Evolutionary conservation across 75 land plant genomes (phyloP).

Genomic region (Cryptomeria japonica): DNA sequence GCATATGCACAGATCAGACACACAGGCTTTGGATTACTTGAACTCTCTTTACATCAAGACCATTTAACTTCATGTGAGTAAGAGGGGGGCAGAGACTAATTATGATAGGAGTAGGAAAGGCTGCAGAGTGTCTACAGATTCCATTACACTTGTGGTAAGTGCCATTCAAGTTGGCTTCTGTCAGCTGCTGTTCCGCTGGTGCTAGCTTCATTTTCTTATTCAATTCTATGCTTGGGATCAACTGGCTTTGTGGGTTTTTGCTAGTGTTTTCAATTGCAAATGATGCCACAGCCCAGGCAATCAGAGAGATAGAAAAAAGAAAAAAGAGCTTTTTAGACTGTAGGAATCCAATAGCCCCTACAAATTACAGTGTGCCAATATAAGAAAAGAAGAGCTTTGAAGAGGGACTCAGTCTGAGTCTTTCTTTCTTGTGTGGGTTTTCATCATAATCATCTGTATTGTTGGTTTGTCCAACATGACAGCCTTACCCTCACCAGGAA

Average conservation of each 20-base stretch:
- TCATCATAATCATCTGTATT: background rate
- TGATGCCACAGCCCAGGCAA: background rate
- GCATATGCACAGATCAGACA: background rate
- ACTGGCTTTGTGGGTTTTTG: background rate
- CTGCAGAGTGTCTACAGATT: conserved; percentile 1
- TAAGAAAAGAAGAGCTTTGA: background rate
- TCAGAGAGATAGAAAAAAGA: background rate
- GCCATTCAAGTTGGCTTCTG: background rate
- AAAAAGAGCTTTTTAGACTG: no score
- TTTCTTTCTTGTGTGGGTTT: background rate
- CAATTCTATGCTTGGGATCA: background rate
- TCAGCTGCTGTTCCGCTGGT: background rate
- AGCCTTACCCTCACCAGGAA: background rate
- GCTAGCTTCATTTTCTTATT: background rate
- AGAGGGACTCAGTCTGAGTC: background rate
- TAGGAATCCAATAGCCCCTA: no score
- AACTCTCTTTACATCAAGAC: background rate
- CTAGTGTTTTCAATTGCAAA: background rate
- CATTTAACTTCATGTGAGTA: background rate
- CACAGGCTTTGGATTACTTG: no score
- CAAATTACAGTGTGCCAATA: no score
- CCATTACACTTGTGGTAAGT: background rate
- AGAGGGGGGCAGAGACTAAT: background rate
- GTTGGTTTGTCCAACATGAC: background rate
- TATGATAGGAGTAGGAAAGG: background rate